phyloP scores from a whole-genome alignment of 179 eudicot species.

The Dionaea muscipula region DNA sequence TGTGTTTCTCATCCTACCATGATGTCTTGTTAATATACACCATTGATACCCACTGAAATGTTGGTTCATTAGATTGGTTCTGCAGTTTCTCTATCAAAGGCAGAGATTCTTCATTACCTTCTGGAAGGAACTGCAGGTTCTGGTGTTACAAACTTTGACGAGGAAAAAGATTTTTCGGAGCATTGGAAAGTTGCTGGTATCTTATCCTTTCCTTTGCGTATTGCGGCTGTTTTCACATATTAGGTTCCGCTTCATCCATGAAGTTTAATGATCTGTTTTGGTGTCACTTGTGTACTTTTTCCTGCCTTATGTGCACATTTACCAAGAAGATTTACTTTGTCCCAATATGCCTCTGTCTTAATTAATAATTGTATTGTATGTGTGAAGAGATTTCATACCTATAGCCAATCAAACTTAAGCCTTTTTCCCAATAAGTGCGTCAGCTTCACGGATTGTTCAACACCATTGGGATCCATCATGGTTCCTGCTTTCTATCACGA shows the following conservation, averaged over 20 bases:
- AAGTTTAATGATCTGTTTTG: neutral
- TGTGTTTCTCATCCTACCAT: neutral
- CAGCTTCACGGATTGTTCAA: too few species aligned
- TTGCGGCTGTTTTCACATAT: neutral
- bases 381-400: too few species aligned
- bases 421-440: too few species aligned
- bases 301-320: too few species aligned
- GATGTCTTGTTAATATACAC: neutral
- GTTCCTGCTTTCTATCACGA: too few species aligned
- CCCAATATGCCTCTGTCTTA: too few species aligned
- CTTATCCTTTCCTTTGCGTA: neutral
- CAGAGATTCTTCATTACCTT: constrained; percentile 37
- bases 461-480: too few species aligned
- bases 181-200: constrained; percentile 30
- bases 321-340: too few species aligned
- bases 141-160: constrained; percentile 34
- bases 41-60: constrained; percentile 8
- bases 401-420: too few species aligned
- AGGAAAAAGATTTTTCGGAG: constrained; percentile 27
- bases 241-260: neutral
- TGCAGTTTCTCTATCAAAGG: constrained; percentile 47
- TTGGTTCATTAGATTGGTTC: constrained; percentile 44
- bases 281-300: too few species aligned
- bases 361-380: too few species aligned
- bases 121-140: constrained; percentile 74